Base-by-base conservation (phyloP, 805 yeast species). In the Ogataea sp. region DNA sequence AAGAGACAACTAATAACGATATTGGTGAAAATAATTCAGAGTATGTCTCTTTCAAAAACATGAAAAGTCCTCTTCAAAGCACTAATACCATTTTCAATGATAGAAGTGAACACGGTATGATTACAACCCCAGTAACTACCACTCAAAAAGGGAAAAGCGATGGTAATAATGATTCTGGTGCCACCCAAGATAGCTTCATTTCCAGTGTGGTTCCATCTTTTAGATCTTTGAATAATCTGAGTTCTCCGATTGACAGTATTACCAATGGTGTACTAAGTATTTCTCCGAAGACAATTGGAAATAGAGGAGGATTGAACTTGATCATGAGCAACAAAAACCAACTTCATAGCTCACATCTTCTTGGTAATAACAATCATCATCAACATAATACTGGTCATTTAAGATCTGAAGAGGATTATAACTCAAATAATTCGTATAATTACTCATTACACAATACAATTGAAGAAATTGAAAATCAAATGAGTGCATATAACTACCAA, bases 391-490 rank as follows among this genome's bases (percentile, higher is more conserved):
- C 17, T 30, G 23, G 18, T 30, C 11, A 4, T 4, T n/a, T 18
- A 15, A 24, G 29, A 21, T 16, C 34, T 10, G 56, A 56, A 20
- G 59, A 55, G 14, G 61, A 56, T 16, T 58, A 58, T 39, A 56
- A 58, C 40, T 49, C 61, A 11, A 47, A 52, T 27, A 56, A 58
- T 35, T 48, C 57, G 2, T 58, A 50, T 43, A 58, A 58, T 35
- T 58, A 56, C 40, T 55, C 61, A 0, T 35, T 56, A 34, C 55
- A 50, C 36, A 58, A 58, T 39, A 58, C 62, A 2, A 47, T 58
- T 16, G 61, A 53, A 40, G 62, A 58, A 38, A 57, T 58, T 20
- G 60, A 56, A 34, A 48, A 55, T 39, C 63, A 58, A 43, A 39
- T 56, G 45, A 49, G 43, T 28, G 41, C 41, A 7, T 46, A 47